These are phyloP conservation scores for Chaetomium olivaceum DNA, from an alignment of 2,329 filamentous ascomycete species.

Conservation along the genomic window DNA sequence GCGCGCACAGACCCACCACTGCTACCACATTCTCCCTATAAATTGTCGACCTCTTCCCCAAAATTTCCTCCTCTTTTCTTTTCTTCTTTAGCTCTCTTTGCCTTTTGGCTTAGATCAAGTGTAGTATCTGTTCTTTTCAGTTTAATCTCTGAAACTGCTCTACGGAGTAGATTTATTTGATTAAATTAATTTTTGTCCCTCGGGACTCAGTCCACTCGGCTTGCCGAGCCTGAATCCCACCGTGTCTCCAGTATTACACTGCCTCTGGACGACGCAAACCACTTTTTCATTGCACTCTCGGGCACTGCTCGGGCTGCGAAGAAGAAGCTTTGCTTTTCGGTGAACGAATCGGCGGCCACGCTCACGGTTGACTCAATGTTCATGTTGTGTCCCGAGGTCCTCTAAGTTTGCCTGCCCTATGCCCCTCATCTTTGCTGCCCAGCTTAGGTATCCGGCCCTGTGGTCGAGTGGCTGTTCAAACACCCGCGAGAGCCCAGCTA, in stretches of 20 bases:
- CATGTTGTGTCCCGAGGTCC: no score
- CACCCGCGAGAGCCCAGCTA: no score
- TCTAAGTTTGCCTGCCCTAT: no score
- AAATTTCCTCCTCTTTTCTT: slow-evolving; percentile 42
- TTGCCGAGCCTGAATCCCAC: slow-evolving; percentile 66
- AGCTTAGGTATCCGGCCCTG: no score
- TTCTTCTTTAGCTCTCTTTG: slow-evolving; percentile 57
- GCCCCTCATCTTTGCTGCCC: no score
- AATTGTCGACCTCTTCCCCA: slow-evolving; percentile 23
- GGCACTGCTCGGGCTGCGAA: slow-evolving; percentile 56
- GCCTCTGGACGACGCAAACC: slow-evolving; percentile 69
- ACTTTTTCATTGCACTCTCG: slow-evolving; percentile 60
- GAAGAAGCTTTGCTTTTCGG: slow-evolving; percentile 48
- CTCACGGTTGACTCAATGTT: no score
- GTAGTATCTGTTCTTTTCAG: slow-evolving; percentile 39
- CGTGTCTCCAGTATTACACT: slow-evolving; percentile 67
- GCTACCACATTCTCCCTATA: slow-evolving; percentile 25
- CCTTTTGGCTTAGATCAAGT: slow-evolving; percentile 74
- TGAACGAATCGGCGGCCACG: no score
- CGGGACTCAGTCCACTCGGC: slow-evolving; percentile 63
- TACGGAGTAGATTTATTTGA: slow-evolving; percentile 52
- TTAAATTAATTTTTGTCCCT: slow-evolving; percentile 78
- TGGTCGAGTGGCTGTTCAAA: no score
- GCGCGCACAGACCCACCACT: slow-evolving; percentile 26
- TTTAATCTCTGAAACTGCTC: slow-evolving; percentile 67